Percentiles rank a stretch among this genome's conserved stretches.
phyloP scores from a whole-genome alignment of 139 green algal genomes.

The Protoeuglena noctilucae region DNA sequence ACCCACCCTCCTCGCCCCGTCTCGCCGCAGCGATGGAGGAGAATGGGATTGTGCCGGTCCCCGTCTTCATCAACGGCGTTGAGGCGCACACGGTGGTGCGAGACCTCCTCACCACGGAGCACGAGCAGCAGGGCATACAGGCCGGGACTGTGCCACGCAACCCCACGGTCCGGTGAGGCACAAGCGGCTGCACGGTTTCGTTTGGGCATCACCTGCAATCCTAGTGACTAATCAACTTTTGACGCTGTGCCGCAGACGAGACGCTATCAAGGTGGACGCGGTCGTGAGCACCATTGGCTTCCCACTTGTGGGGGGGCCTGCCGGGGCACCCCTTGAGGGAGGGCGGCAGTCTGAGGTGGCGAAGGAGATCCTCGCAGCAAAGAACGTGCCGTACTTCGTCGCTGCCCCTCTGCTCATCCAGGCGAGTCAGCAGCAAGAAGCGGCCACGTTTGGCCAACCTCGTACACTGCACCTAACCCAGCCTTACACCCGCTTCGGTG shows the following conservation, averaged over 20 bases:
- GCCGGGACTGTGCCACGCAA: constrained; percentile 9
- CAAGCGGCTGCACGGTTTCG: too few relatives aligned
- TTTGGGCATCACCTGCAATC: too few relatives aligned
- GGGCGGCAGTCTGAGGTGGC: constrained; percentile 67
- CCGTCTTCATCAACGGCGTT: constrained; percentile 93
- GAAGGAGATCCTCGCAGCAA: constrained; percentile 68
- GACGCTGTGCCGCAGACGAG: too few relatives aligned
- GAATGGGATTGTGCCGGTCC: constrained; percentile 47
- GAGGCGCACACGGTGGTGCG: constrained; percentile 89
- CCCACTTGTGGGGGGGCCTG: constrained; percentile 84
- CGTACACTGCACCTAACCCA: too few relatives aligned
- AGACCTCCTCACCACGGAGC: constrained; percentile 54
- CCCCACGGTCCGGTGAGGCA: constrained; percentile 22
- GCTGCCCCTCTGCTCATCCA: constrained; percentile 89
- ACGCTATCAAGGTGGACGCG: constrained; percentile 61
- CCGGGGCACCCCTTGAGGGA: constrained; percentile 84
- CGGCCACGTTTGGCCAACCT: neutral
- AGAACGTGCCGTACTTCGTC: constrained; percentile 92
- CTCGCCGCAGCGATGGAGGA: constrained; percentile 42
- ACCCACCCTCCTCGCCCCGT: too few relatives aligned
- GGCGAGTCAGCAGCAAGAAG: too few relatives aligned
- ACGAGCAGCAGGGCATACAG: constrained; percentile 35
- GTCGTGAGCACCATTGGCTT: constrained; percentile 86
- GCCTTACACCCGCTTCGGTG: too few relatives aligned
- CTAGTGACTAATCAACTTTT: too few relatives aligned